Evolutionary conservation across 345 rosid species (phyloP).

Genomic region (Linum lewisii): DNA sequence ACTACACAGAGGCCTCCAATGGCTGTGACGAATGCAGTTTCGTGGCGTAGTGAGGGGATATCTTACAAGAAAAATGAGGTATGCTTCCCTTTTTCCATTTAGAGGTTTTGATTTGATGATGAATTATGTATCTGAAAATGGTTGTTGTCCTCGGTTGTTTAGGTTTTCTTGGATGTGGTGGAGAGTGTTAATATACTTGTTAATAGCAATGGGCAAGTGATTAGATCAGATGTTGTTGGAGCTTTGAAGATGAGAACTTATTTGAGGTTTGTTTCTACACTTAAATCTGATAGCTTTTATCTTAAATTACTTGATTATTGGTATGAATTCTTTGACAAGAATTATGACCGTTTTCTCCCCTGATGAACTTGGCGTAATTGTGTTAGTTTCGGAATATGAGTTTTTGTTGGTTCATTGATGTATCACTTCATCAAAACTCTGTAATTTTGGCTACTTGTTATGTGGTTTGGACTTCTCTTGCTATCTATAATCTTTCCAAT

Average conservation of each 20-base stretch:
- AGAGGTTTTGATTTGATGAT: background rate
- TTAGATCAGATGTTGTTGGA: conserved; percentile 11
- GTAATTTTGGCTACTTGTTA: too few relatives aligned
- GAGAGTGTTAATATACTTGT: conserved; percentile 11
- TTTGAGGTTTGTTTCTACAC: conserved; percentile 1
- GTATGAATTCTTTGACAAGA: background rate
- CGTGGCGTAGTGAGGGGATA: conserved; percentile 97
- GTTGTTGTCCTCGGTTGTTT: conserved; percentile 16
- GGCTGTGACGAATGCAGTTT: conserved; percentile 98
- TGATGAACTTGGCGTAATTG: background rate
- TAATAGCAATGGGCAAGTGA: conserved; percentile 7
- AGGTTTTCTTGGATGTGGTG: conserved; percentile 49
- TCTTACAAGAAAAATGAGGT: conserved; percentile 88
- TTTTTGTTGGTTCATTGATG: background rate
- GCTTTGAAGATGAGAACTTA: conserved; percentile 10
- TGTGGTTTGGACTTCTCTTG: too few relatives aligned
- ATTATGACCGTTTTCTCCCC: background rate
- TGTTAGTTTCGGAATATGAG: background rate
- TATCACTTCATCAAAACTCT: too few relatives aligned
- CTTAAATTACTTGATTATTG: background rate
- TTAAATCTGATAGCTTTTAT: background rate
- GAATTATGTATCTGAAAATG: conserved; percentile 3
- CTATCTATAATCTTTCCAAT: too few relatives aligned
- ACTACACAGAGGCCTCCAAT: conserved; percentile 93
- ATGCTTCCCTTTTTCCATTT: conserved; percentile 9